Evolutionary conservation across 305 asterid species (phyloP).

Genomic region (Fraxinus greggii): DNA sequence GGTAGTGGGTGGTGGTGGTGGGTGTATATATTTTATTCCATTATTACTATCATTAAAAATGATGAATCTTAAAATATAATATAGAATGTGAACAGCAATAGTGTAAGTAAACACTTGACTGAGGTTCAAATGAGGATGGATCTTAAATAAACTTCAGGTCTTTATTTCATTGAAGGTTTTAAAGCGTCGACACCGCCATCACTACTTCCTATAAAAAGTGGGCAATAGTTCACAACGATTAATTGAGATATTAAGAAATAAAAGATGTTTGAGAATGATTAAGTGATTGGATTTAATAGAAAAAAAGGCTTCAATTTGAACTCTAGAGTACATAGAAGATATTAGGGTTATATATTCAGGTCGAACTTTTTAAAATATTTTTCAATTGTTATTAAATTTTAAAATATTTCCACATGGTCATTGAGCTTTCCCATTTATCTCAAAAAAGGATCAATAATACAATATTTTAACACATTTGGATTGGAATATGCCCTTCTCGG

Average conservation of each 20-base stretch:
- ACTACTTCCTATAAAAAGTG: not conserved
- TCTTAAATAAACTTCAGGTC: not conserved
- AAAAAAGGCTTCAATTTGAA: not conserved
- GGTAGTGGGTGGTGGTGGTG: not conserved
- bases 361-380: not conserved
- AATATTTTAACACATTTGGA: not conserved
- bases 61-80: conserved; percentile 3
- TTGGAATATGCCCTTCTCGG: not conserved
- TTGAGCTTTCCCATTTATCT: not conserved
- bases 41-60: conserved; percentile 25
- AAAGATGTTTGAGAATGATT: not conserved
- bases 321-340: not conserved
- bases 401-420: not conserved
- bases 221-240: not conserved
- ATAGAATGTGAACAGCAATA: not conserved
- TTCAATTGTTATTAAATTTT: not conserved
- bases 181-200: not conserved
- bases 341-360: not conserved
- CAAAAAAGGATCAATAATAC: not conserved
- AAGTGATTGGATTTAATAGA: not conserved
- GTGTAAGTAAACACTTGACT: not conserved
- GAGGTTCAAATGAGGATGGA: not conserved
- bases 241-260: not conserved
- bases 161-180: not conserved
- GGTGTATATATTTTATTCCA: conserved; percentile 14